Conservation (phyloP, 257 asterid species). For the Anisodus tanguticus region DNA sequence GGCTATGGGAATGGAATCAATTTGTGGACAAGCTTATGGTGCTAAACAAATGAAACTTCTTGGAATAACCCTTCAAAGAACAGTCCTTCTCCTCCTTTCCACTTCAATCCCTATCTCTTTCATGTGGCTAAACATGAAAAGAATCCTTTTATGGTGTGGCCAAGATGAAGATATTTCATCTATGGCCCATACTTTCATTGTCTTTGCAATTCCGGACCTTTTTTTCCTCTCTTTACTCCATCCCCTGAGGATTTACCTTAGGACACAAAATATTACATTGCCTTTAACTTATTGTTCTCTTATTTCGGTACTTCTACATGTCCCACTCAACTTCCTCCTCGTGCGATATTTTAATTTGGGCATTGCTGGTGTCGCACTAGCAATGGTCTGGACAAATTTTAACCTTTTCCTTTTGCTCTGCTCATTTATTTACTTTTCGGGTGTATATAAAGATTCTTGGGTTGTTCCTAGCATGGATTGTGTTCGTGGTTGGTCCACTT, state of each 20-base stretch:
- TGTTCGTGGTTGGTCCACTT: slow-evolving; percentile 70
- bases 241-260: slow-evolving; percentile 71
- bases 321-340: slow-evolving; percentile 69
- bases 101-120: slow-evolving; percentile 75
- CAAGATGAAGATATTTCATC: slow-evolving; percentile 79
- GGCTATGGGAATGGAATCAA: slow-evolving; percentile 99
- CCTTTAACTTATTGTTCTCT: slow-evolving; percentile 75
- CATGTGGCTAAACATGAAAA: slow-evolving; percentile 85
- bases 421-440: slow-evolving; percentile 60
- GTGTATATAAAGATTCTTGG: slow-evolving; percentile 73
- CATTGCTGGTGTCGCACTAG: slow-evolving; percentile 69
- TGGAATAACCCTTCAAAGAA: slow-evolving; percentile 86
- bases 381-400: slow-evolving; percentile 81
- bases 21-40: slow-evolving; percentile 95
- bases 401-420: slow-evolving; percentile 64
- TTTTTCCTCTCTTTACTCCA: slow-evolving; percentile 81
- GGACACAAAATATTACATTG: slow-evolving; percentile 75
- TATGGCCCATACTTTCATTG: slow-evolving; percentile 73
- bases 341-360: slow-evolving; percentile 68
- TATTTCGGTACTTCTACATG: slow-evolving; percentile 64
- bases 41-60: slow-evolving; percentile 88
- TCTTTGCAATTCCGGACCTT: slow-evolving; percentile 82
- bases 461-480: slow-evolving; percentile 70
- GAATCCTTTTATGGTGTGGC: slow-evolving; percentile 71
- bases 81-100: slow-evolving; percentile 76